Evolutionary conservation across 768 basidiomycete genomes (phyloP), one percentile per base, ranked within the genome.

Genomic region (Calocybe gangraenosa): DNA sequence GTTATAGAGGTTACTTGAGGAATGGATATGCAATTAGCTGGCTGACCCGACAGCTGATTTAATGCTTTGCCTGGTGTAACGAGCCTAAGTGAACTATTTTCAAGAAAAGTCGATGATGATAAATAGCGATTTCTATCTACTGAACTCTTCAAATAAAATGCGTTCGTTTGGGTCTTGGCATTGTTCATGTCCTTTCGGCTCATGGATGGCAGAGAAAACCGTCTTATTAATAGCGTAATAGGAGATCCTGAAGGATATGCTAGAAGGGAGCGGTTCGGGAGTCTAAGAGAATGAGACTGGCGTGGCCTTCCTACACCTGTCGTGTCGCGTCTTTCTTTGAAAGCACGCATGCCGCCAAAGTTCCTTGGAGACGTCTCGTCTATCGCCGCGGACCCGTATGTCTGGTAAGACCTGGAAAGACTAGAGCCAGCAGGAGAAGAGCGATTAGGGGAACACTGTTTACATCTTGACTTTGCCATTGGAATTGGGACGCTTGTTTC

Each of bases 401-500:
- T 49, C 32, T 25, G 31, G 21, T 33, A 32, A 25, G 37, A 35
- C 13, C 37, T 40, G 44, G 40, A 54, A 39, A 20, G 37, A 20
- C 53, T 56, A 32, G 57, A 56, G 7, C 48, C 47, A 35, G 55
- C 49, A 21, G 53, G 49, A 7, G 51, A 37, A 21, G 52, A 53
- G 42, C 56, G 54, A 8, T 42, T 45, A 19, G 56, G 54, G 13
- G 56, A 61, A 17, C 49, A 50, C 17, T 50, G 47, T 40, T 56
- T 48, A 34, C 48, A 54, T 37, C 52, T 40, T 20, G 49, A 35
- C 22, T 55, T 47, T 25, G 58, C 46, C 20, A 35, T 21, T 18
- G 53, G 15, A 48, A 50, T 54, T 36, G 54, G 39, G 19, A 64
- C 53, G 19, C 60, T 58, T n/a, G 65, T 70, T 60, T 75, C 74